Evolutionary conservation across 73 alveolate genomes (phyloP).

Genomic region (Paramecium sonneborni): DNA sequence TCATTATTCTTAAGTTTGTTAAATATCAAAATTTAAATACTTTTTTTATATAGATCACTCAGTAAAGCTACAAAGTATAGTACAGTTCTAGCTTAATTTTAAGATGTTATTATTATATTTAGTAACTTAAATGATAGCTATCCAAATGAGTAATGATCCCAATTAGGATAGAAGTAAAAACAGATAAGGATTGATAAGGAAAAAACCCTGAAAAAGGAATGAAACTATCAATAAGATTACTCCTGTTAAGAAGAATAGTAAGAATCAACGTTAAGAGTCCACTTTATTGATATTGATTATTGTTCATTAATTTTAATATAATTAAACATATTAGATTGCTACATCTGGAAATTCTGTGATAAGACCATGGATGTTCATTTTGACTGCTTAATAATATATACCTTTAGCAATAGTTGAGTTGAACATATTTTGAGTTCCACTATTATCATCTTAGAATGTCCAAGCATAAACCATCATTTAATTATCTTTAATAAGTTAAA

Average conservation of each 20-base stretch:
- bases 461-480: slow-evolving; percentile 35
- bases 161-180: neutral
- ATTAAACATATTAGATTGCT: slow-evolving; percentile 32
- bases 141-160: neutral
- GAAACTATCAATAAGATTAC: neutral
- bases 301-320: neutral
- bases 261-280: neutral
- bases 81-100: neutral
- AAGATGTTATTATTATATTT: neutral
- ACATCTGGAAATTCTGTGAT: slow-evolving; percentile 50
- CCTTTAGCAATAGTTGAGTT: neutral
- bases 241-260: neutral
- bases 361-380: neutral
- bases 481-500: neutral
- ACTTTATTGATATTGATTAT: neutral
- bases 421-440: neutral
- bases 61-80: neutral
- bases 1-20: neutral
- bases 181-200: neutral
- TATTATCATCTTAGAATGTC: slow-evolving; percentile 36
- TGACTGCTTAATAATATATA: neutral
- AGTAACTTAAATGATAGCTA: neutral
- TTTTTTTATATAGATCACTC: neutral
- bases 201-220: neutral
- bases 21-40: neutral